Conservation (phyloP, 2,329 filamentous ascomycete genomes). For the Colletotrichum shisoi region DNA sequence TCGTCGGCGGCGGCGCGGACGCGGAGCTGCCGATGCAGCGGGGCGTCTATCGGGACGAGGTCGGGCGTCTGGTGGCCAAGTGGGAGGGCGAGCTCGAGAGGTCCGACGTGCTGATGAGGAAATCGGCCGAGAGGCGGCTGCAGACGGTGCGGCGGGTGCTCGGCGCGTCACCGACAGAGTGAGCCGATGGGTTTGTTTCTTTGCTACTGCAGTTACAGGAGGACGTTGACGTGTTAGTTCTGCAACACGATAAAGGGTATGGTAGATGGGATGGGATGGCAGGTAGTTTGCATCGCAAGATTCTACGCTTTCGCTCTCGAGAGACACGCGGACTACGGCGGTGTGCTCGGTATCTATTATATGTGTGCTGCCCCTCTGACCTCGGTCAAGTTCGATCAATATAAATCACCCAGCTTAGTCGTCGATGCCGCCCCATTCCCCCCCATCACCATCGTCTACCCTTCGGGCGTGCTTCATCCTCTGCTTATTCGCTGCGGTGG, state of each 20-base stretch:
- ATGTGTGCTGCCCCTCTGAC: not conserved
- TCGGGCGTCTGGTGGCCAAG: too few species aligned
- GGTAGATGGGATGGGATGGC: too few species aligned
- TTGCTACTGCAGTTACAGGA: not conserved
- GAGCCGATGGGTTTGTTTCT: not conserved
- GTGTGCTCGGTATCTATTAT: constrained; percentile 10
- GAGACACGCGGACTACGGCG: not conserved
- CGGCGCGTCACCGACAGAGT: not conserved
- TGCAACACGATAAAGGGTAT: not conserved
- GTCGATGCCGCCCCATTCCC: constrained; percentile 61
- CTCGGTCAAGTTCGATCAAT: not conserved
- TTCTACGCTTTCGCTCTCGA: not conserved
- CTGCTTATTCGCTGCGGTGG: constrained; percentile 68
- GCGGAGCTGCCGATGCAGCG: not conserved
- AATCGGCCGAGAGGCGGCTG: not conserved
- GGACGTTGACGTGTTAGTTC: too few species aligned
- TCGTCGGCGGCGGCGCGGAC: not conserved
- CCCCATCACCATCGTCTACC: constrained; percentile 45
- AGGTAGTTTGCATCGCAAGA: not conserved
- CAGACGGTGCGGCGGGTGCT: not conserved
- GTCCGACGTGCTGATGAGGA: not conserved
- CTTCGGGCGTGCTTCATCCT: constrained; percentile 51
- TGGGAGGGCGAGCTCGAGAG: not conserved
- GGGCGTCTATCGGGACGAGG: not conserved
- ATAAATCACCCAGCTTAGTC: constrained; percentile 44